Evolutionary conservation across 1,139 yeast genomes (phyloP).

Genomic region (Starmera stellimalicola): DNA sequence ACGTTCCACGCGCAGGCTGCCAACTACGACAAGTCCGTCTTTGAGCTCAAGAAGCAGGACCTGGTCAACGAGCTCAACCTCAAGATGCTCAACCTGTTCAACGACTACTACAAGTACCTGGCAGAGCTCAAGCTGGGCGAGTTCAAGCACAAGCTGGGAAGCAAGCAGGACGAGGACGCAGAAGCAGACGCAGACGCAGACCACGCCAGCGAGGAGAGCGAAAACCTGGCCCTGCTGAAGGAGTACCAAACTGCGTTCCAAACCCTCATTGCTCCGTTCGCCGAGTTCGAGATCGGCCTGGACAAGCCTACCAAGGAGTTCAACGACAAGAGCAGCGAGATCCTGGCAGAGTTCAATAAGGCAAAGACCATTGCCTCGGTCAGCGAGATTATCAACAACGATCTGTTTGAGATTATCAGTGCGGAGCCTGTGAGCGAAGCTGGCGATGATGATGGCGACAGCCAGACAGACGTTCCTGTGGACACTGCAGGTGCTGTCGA

Average conservation of each 20-base stretch:
- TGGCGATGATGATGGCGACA: constrained; percentile 28
- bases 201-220: too few relatives aligned
- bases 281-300: constrained; percentile 20
- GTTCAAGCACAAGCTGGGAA: constrained; percentile 19
- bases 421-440: neutral
- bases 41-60: constrained; percentile 45
- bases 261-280: constrained; percentile 13
- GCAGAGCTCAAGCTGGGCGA: constrained; percentile 21
- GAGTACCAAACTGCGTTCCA: constrained; percentile 19
- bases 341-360: neutral
- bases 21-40: constrained; percentile 59
- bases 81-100: constrained; percentile 36
- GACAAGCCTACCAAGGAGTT: constrained; percentile 24
- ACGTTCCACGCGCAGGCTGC: constrained; percentile 63
- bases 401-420: constrained; percentile 20
- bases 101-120: constrained; percentile 28
- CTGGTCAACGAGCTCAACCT: constrained; percentile 38
- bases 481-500: too few relatives aligned
- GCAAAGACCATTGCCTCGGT: constrained; percentile 14
- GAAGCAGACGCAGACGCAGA: constrained; percentile 17
- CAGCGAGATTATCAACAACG: constrained; percentile 30
- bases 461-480: too few relatives aligned
- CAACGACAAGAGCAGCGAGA: constrained; percentile 26
- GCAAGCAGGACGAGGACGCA: constrained; percentile 20
- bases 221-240: neutral